Percentiles rank a stretch among this genome's conserved stretches.
These are phyloP conservation scores for Botryotinia convoluta DNA, from an alignment of 2,329 filamentous ascomycete genomes.

Conservation along the genomic window DNA sequence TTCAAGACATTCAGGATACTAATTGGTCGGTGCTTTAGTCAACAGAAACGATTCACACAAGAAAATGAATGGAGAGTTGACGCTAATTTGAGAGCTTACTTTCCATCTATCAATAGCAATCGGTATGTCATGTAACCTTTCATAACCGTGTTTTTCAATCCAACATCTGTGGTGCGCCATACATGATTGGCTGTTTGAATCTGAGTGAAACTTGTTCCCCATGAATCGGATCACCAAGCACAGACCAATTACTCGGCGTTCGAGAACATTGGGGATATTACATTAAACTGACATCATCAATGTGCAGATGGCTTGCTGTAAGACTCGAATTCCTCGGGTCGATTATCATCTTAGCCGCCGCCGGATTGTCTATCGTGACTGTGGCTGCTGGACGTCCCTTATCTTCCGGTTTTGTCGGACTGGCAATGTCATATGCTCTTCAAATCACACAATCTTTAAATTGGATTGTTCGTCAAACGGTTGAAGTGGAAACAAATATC, in stretches of 20 bases:
- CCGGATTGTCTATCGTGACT: conserved; percentile 76
- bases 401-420: conserved; percentile 74
- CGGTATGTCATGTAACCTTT: conserved; percentile 27
- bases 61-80: conserved; percentile 99
- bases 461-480: conserved; percentile 98
- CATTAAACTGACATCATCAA: conserved; percentile 12
- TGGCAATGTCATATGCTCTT: conserved; percentile 95
- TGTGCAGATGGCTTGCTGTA: conserved; percentile 82
- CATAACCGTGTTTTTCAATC: neutral
- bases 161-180: neutral
- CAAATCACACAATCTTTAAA: conserved; percentile 97
- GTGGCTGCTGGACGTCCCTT: conserved; percentile 66
- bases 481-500: conserved; percentile 99
- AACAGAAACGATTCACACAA: conserved; percentile 79
- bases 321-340: conserved; percentile 94
- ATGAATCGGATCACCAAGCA: neutral
- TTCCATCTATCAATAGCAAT: conserved; percentile 83
- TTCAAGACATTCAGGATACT: conserved; percentile 5
- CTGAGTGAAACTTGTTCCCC: neutral
- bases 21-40: conserved; percentile 39
- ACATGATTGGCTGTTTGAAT: neutral
- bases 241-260: neutral
- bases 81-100: conserved; percentile 90
- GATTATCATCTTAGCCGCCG: conserved; percentile 84
- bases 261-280: neutral